Evolutionary conservation across 2,329 filamentous ascomycete genomes (phyloP).

Genomic region (Claviceps sp.): DNA sequence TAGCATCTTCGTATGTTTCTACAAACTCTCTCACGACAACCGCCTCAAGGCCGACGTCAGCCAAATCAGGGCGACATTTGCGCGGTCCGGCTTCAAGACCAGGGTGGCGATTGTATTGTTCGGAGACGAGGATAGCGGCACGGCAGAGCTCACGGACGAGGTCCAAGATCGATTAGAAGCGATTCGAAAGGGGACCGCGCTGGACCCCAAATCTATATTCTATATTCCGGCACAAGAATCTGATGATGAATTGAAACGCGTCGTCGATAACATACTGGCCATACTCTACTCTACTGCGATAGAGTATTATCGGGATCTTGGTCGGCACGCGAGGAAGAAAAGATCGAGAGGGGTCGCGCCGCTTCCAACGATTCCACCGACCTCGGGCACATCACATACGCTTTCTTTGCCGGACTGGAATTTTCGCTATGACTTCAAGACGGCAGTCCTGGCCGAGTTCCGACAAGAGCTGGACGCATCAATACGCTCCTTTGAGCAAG

Average conservation of each 20-base stretch:
- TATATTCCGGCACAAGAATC: constrained; percentile 67
- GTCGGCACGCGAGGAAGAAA: constrained; percentile 85
- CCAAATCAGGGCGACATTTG: constrained; percentile 54
- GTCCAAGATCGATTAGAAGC: constrained; percentile 58
- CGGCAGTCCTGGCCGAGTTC: constrained; percentile 82
- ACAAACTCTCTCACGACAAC: constrained; percentile 68
- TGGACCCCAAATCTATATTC: constrained; percentile 78
- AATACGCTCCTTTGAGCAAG: constrained; percentile 71
- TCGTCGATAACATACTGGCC: constrained; percentile 58
- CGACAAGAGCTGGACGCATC: constrained; percentile 85
- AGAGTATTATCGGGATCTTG: constrained; percentile 88
- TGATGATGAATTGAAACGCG: constrained; percentile 55
- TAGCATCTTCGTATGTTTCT: constrained; percentile 69
- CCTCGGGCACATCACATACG: constrained; percentile 70
- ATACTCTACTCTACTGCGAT: constrained; percentile 61
- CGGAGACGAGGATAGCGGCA: constrained; percentile 15
- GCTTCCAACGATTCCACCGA: constrained; percentile 70
- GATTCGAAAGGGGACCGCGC: constrained; percentile 63
- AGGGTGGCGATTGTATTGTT: constrained; percentile 54
- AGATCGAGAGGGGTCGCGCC: constrained; percentile 66
- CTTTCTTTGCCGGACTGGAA: constrained; percentile 83
- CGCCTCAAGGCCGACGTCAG: constrained; percentile 80
- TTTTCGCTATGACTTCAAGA: constrained; percentile 88
- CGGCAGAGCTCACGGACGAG: constrained; percentile 45
- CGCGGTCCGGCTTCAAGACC: constrained; percentile 61